These are phyloP conservation scores for Wickerhamiella australiensis DNA, from an alignment of 805 yeast genomes.

Conservation along the genomic window DNA sequence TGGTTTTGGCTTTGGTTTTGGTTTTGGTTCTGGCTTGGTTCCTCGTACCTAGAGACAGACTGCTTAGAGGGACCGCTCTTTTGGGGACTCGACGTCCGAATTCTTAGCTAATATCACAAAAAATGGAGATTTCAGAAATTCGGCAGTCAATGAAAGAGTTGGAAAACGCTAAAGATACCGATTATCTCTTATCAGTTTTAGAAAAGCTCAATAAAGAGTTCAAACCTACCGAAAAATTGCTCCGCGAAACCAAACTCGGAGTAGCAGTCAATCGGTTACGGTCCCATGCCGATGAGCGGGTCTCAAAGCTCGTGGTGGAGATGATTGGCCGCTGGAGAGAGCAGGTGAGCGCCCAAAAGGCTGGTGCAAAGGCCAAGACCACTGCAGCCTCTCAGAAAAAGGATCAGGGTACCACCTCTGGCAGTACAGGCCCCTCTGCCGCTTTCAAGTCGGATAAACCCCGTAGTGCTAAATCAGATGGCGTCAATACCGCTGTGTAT, in stretches of 20 bases:
- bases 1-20: background rate
- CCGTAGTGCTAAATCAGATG: constrained; percentile 74
- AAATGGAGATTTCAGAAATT: constrained; percentile 20
- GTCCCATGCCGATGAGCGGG: constrained; percentile 46
- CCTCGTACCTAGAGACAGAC: background rate
- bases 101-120: background rate
- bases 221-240: constrained; percentile 69
- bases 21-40: background rate
- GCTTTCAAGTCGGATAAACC: constrained; percentile 36
- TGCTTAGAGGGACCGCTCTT: too few species aligned
- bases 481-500: constrained; percentile 55
- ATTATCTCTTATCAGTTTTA: constrained; percentile 54
- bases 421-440: too few species aligned
- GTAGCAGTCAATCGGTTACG: constrained; percentile 87
- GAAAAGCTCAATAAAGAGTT: constrained; percentile 56
- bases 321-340: constrained; percentile 88
- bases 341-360: constrained; percentile 43
- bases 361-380: constrained; percentile 9
- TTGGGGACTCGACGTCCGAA: too few species aligned
- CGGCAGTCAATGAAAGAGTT: constrained; percentile 39
- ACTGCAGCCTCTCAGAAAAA: constrained; percentile 1
- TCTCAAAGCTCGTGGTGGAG: constrained; percentile 59
- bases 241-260: constrained; percentile 94
- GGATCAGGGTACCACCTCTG: constrained; percentile 9
- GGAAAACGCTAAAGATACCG: constrained; percentile 59